Base-by-base conservation (phyloP, 495 filamentous ascomycete species). In the Trichoderma virens region DNA sequence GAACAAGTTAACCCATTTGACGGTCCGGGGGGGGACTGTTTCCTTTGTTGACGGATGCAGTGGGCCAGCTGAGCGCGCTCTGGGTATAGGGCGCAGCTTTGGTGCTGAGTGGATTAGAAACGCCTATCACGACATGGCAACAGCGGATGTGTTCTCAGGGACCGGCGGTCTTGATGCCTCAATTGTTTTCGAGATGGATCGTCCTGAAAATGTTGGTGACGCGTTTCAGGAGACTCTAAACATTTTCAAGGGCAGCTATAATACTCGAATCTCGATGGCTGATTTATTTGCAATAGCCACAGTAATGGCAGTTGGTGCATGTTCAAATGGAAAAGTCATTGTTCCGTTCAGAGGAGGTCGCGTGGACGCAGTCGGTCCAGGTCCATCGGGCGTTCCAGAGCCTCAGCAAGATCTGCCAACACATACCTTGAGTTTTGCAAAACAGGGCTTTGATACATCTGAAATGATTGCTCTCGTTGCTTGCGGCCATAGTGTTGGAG, bases 81-180 rank as follows among this genome's bases (percentile, higher is more conserved):
- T 16, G 7, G 51, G 51, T 31, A 28, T 13, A 56, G 51, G 23
- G 9, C 51, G 51, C 13, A 56, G 23, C 25, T 56, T 56, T n/a
- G 51, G 51, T n/a, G 77, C 79, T 7, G 74, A 81, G 71, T 81
- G 77, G 77, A 67, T 80, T 34, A 69, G 79, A 45, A 76, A 72
- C 20, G 73, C 76, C 31, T 80, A 79, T 65, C 79, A 76, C 43
- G 74, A 76, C 65, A 68, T 70, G 39, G 62, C 73, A 4, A 76
- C 72, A 3, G 65, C 64, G 32, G 65, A 73, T 45, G 65, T 70
- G 8, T 20, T 59, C 7, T 65, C 69, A 9, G 73, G 72, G n/a
- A 67, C 62, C 4, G 73, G 73, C 60, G 74, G 74, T 20, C 38
- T 76, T 14, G 74, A 76, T 54, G 74, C 72, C 18, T 74, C 72